Base-by-base conservation (phyloP, 2,329 filamentous ascomycete genomes). In the Aspergillus chevalieri region DNA sequence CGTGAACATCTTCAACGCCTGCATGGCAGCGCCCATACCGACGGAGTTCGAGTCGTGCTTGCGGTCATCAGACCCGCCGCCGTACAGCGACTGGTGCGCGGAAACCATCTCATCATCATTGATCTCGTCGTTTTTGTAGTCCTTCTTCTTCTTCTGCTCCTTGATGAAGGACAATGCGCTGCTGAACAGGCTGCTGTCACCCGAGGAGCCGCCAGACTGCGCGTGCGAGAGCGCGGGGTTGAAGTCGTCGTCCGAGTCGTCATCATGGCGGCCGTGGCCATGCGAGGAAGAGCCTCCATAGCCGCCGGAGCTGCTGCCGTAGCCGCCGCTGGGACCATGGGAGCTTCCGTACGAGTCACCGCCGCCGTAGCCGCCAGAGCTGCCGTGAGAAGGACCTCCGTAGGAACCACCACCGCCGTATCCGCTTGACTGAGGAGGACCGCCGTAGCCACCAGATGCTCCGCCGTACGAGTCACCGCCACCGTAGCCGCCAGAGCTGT, bases 1-100 rank as follows among this genome's bases (percentile, higher is more conserved):
- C 34, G 78, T 82, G 70, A 95, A 95, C 89, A 52, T 88, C 87
- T 47, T 91, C 85, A 60, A 77, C 73, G 62, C 91, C 87, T 76
- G 69, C 66, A 75, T 63, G 0, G 73, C 73, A 3, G 73, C 73
- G 0, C 73, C 74, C 0, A 69, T 66, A 8, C 74, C 74, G 6
- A 76, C 52, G 4, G 67, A 65, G 6, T 62, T 58, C 4, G 67
- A 65, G 51, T 68, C 69, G 81, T 82, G 63, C 70, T 77, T 54
- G n/a, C 50, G 49, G 15, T 47, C 15, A 1, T 52, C 54, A 6
- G 42, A 47, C 15, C 76, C 72, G 46, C 69, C 69, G 30, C 78
- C 80, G 65, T 90, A 95, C 62, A 85, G 81, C 51, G 86, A 78
- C 72, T 90, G 79, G 74, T 96, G 89, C 57, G 86, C 81, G 58